Evolutionary conservation across 495 filamentous ascomycete genomes (phyloP), one percentile per base, ranked within the genome.

Genomic region (Trichoderma asperelloides): DNA sequence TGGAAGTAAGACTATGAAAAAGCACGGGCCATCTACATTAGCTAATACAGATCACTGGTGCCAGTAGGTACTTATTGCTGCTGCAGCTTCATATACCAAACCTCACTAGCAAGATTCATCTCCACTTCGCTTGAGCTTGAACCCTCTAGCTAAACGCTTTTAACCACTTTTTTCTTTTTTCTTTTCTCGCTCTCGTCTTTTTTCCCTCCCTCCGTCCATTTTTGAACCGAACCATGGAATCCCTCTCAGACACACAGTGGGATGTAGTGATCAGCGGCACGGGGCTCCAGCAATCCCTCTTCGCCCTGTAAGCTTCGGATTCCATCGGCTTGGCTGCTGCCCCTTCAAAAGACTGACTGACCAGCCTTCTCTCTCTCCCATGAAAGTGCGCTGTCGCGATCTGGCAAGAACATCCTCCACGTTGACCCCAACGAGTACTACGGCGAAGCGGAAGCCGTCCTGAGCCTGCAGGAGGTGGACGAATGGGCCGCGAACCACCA

Each of bases 201-300:
- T 68, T 74, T 65, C 66, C 72, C 68, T 67, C 70, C 70, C 67
- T 23, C 13, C 25, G 16, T n/a, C 23, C 30, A 27, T 33, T 25
- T 25, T 3, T 23, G 7, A 11, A 40, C 8, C 62, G 16, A 13
- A 69, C 70, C 65, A 97, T 96, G 92, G 91, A 96, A 71, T 86
- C 89, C 62, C 81, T 96, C 66, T 79, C 87, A 74, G 88, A 89
- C 64, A 92, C 91, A 39, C 79, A 82, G 62, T 98, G 96, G 96
- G 95, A 98, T 80, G 87, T 96, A 71, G 81, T 95, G 67, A 91
- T 98, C 69, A 84, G 86, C 69, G 96, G 96, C 69, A 98, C 95
- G 64, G 95, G 92, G 63, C 76, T 98, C 69, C 84, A 87, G 70
- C 91, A 97, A 76, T 97, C 93, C 57, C 87, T 98, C 65, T 85